Evolutionary conservation across 129 eudicot species (phyloP).

Genomic region (Chrysanthemum makinoi): DNA sequence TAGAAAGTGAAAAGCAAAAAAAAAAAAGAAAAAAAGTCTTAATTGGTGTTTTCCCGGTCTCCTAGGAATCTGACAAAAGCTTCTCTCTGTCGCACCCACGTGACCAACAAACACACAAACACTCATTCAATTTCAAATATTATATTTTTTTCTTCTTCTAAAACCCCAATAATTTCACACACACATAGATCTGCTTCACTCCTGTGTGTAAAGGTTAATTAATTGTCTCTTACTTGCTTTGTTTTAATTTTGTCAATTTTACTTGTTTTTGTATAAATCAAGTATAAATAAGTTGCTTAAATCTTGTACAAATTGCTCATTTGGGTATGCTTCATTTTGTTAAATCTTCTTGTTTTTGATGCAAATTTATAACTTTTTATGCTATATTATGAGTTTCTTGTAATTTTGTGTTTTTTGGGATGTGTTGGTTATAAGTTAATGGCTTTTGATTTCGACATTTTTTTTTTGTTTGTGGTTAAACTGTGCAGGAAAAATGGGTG

Average conservation of each 20-base stretch:
- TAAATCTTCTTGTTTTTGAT: background rate
- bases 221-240: background rate
- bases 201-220: conserved; percentile 30
- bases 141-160: background rate
- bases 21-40: background rate
- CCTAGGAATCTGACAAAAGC: conserved; percentile 45
- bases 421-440: conserved; percentile 7
- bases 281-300: background rate
- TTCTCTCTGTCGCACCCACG: conserved; percentile 28
- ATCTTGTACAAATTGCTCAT: too few species aligned
- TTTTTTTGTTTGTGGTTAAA: background rate
- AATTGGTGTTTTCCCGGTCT: conserved; percentile 31
- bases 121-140: conserved; percentile 8
- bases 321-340: background rate
- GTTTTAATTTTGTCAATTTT: too few species aligned
- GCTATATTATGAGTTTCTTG: conserved; percentile 4
- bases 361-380: background rate
- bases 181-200: conserved; percentile 35
- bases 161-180: conserved; percentile 19
- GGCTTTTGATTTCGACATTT: conserved; percentile 2
- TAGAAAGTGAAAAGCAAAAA: background rate
- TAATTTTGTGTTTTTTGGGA: conserved; percentile 1
- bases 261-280: background rate
- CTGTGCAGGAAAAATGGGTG: conserved; percentile 70
- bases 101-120: conserved; percentile 23